Evolutionary conservation across 331 rosid species (phyloP), one percentile per base, ranked within the genome.

Genomic region (Cydonia oblonga): DNA sequence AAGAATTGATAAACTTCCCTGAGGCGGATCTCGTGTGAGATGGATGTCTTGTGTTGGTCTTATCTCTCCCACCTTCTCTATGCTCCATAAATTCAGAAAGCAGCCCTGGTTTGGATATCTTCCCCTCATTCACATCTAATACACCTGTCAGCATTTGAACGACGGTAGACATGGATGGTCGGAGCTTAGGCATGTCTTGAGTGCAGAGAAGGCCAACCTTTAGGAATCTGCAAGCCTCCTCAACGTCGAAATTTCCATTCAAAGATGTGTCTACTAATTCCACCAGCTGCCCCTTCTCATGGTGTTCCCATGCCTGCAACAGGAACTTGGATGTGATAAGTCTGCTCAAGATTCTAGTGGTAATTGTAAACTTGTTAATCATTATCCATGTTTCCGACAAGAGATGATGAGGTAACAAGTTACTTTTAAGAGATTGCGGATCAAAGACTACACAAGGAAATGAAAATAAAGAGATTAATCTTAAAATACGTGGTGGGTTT

Each of bases 191-290:
- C 69, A 85, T 81, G 75, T 90, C 96, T 83, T 89, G 98, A 3
- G 86, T 86, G 90, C 98, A 93, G n/a, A 90, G 87, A 51, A 93
- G 96, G 73, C 90, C 87, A 54, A 93, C 82, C 86, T 85, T 90
- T 35, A 87, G 81, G 80, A 80, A 90, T 69, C 65, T 77, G 52
- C 85, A 72, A 56, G 97, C 98, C 85, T 90, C 95, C 81, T 87
- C 90, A 5, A 84, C 51, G 7, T 85, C 69, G 26, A 86, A 77
- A 69, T 78, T 81, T 3, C 77, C 87, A 2, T 30, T 78, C 30
- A 86, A 79, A 40, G 73, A 79, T 59, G 80, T 15, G 68, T 93
- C 97, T 18, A 89, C 84, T 65, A 90, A 75, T 12, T 58, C 81
- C 78, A 71, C 85, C 42, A 88, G 76, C 76, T 86, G 83, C 23